Conservation (phyloP, 257 asterid genomes). For the Verbascum thapsus region DNA sequence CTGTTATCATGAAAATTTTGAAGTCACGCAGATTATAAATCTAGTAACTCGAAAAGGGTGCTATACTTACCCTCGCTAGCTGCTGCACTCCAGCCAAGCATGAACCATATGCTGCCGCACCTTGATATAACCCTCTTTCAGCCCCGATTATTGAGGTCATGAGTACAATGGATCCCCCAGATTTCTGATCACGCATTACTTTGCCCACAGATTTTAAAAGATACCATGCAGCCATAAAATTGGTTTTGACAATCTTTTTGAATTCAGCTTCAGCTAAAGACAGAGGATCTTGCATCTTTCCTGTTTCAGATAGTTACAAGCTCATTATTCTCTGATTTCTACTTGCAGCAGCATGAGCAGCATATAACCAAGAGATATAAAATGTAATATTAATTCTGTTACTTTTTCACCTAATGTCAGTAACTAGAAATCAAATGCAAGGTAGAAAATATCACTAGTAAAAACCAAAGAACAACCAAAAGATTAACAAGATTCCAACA, state of each 20-base stretch:
- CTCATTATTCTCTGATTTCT: not conserved
- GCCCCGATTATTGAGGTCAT: constrained; percentile 76
- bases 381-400: no score
- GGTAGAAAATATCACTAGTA: no score
- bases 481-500: no score
- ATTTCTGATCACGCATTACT: constrained; percentile 70
- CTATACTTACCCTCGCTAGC: constrained; percentile 74
- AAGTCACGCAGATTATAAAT: not conserved
- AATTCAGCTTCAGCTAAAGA: constrained; percentile 64
- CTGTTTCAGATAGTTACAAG: constrained; percentile 45
- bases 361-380: no score
- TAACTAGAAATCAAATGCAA: no score
- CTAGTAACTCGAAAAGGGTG: constrained; percentile 8
- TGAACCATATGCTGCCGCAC: constrained; percentile 96
- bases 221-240: constrained; percentile 87
- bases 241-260: constrained; percentile 67
- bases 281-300: constrained; percentile 85
- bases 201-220: constrained; percentile 72
- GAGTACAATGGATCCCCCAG: constrained; percentile 86
- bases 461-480: no score
- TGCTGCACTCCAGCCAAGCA: constrained; percentile 92
- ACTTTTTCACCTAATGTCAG: no score
- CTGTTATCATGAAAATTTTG: not conserved
- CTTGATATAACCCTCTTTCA: constrained; percentile 90
- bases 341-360: constrained; percentile 11